Percentiles rank a stretch among this genome's conserved stretches.
Evolutionary conservation across 768 basidiomycete genomes (phyloP).

Genomic region (Roridomyces roridus): DNA sequence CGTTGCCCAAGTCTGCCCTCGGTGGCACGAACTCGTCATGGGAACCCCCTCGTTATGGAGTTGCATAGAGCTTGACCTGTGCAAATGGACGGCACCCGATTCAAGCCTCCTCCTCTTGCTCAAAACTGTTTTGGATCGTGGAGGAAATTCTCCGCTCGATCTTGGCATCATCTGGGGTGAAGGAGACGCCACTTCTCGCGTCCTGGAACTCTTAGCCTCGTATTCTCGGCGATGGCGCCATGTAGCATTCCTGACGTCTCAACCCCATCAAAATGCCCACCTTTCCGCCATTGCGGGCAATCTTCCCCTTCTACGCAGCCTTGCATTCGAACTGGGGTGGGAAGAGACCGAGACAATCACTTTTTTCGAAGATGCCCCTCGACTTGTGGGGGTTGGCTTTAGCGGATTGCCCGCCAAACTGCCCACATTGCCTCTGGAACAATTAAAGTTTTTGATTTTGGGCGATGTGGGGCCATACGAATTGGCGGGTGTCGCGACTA

Average conservation of each 20-base stretch:
- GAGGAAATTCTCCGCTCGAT: neutral
- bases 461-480: neutral
- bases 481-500: neutral
- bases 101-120: neutral
- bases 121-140: neutral
- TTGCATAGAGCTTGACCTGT: neutral
- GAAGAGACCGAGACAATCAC: neutral
- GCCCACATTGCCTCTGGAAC: conserved; percentile 1
- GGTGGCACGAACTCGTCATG: conserved; percentile 3
- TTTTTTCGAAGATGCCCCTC: neutral
- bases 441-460: neutral
- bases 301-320: neutral
- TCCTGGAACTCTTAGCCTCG: no score
- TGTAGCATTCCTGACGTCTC: neutral
- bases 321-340: neutral
- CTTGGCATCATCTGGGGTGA: neutral
- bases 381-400: neutral
- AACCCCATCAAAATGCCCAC: neutral
- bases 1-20: conserved; percentile 4
- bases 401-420: neutral
- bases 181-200: neutral
- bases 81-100: neutral
- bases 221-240: conserved; percentile 6
- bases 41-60: conserved; percentile 5
- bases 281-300: neutral